A percentile compares a stretch with the other conserved stretches of the same genome.
Conservation (phyloP, 2,329 filamentous ascomycete genomes). For the Elsinoe necatrix region DNA sequence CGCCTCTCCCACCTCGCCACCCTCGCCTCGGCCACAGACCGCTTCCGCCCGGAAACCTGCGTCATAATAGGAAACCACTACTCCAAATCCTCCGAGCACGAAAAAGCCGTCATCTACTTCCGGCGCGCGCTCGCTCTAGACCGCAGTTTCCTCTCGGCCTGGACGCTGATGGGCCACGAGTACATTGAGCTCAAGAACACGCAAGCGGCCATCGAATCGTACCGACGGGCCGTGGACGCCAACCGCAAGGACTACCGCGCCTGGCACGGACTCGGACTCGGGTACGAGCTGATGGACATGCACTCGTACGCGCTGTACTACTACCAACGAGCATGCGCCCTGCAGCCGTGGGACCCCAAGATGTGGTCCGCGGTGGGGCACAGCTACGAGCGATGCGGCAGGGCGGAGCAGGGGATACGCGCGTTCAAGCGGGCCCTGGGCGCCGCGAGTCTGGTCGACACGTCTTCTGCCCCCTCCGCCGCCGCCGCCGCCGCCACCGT, state of each 20-base stretch:
- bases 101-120: conserved; percentile 98
- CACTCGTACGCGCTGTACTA: conserved; percentile 96
- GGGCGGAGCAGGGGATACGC: conserved; percentile 84
- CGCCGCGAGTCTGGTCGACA: conserved; percentile 82
- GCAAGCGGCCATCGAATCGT: conserved; percentile 93
- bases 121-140: conserved; percentile 84
- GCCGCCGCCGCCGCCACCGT: conserved; percentile 44
- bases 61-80: conserved; percentile 98
- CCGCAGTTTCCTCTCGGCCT: conserved; percentile 82
- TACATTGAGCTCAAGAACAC: conserved; percentile 99
- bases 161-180: conserved; percentile 98
- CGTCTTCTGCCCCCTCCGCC: too few species aligned
- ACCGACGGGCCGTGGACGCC: conserved; percentile 87
- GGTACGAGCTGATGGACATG: conserved; percentile 97
- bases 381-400: conserved; percentile 82
- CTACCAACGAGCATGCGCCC: conserved; percentile 86
- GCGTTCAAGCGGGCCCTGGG: conserved; percentile 86
- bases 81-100: conserved; percentile 84
- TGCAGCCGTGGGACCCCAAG: conserved; percentile 93
- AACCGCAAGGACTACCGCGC: conserved; percentile 94
- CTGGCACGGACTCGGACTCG: conserved; percentile 95
- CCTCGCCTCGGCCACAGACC: conserved; percentile 82
- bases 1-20: conserved; percentile 91
- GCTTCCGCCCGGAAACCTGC: conserved; percentile 93
- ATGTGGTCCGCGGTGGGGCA: conserved; percentile 97